Conservation (phyloP, 495 filamentous ascomycete species). For the Mytilinidion resinicola region DNA sequence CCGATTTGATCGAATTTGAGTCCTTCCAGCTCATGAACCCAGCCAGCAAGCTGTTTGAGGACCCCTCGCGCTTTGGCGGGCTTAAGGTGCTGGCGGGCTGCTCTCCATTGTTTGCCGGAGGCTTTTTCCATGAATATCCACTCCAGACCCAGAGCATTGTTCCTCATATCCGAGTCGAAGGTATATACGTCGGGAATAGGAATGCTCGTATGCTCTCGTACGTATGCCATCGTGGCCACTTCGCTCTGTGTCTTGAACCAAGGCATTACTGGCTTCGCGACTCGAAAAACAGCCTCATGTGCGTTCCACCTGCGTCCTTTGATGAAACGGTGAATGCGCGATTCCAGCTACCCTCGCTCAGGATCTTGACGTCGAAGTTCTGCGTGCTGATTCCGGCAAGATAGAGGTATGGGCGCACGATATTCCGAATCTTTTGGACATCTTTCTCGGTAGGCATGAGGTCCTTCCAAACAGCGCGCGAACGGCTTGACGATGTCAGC, state of each 20-base stretch:
- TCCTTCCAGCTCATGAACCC: neutral
- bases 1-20: neutral
- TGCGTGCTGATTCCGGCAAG: neutral
- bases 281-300: conserved; percentile 42
- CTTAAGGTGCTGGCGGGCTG: neutral
- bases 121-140: conserved; percentile 54
- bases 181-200: conserved; percentile 47
- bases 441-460: neutral
- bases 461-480: neutral
- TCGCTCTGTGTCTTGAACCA: conserved; percentile 48
- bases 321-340: neutral
- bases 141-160: conserved; percentile 50
- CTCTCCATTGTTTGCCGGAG: neutral
- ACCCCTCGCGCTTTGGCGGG: neutral
- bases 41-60: neutral
- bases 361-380: neutral
- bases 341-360: neutral
- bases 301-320: neutral
- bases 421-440: neutral
- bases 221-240: conserved; percentile 48
- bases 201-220: conserved; percentile 42
- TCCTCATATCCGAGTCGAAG: conserved; percentile 39
- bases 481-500: neutral
- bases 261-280: conserved; percentile 51
- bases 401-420: neutral